Base-by-base conservation (phyloP, 148 eudicot genomes). In the Talinum fruticosum region DNA sequence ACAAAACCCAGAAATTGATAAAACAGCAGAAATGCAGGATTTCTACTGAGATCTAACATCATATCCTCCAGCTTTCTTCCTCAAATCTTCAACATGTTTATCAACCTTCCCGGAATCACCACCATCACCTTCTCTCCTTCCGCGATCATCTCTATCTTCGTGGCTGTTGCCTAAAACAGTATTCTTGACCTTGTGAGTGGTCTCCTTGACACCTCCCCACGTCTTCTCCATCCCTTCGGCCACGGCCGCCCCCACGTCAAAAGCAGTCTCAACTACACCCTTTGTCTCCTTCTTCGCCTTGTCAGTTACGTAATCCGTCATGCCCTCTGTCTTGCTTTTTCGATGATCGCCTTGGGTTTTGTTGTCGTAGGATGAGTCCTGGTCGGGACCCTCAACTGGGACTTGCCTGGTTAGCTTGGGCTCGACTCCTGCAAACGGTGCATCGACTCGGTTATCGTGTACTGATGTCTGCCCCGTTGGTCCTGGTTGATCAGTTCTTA, bases 161-260 rank as follows among this genome's bases (percentile, higher is more conserved):
- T 59, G 29, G 10, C 29, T 13, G n/a, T 24, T 1, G 12, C 65
- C 65, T 24, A 59, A 59, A 24, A 59, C 12, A 10, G 28, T 30
- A 15, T 59, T 10, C 65, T 77, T 85, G 12, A 87, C 38, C 77
- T 74, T 83, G 16, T 81, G 26, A 0, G 83, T 83, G 1, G 88
- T 83, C 73, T 83, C 81, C 74, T 83, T 85, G 28, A 87, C 47
- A 1, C 76, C 82, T 15, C 83, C 88, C 82, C 79, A 83, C 5
- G 79, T 64, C n/a, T 80, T 47, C 70, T 87, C 90, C 88, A 85
- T 71, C 0, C 85, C 85, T 72, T 85, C 75, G 10, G 87, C 86
- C 6, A 82, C 75, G 36, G 65, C 79, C 26, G 74, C 83, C 28
- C 85, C 90, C 0, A 80, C 67, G 10, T 78, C 73, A 41, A 88